Evolutionary conservation across 1,284 basidiomycete genomes (phyloP), one percentile per base, ranked within the genome.

Genomic region (Termitomyces sp.): DNA sequence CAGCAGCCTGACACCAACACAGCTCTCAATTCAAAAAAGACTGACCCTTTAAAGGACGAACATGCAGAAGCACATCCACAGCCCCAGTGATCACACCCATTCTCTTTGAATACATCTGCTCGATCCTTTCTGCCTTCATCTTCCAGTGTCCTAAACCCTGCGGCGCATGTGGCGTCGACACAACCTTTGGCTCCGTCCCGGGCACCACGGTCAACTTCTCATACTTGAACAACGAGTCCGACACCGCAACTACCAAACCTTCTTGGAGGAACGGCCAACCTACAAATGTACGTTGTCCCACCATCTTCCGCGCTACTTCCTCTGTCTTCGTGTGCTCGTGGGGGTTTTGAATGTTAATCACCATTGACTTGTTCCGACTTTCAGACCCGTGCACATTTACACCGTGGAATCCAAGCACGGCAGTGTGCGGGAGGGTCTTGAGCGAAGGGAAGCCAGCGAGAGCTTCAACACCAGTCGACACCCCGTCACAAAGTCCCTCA

Each of bases 211-310:
- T 68, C 57, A 84, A 68, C 69, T 86, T 85, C 71, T 94, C 90
- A 68, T 95, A 96, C 68, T 83, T 89, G 82, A 94, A 94, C 61
- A 91, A 70, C 47, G 86, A 81, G 69, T 99, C 94, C 5, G 93
- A 95, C 12, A 99, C 79, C 19, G 85, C 90, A 1, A 87, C 84
- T 1, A 98, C 92, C 62, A 87, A 75, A 2, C 92, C 96, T 70
- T 99, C 97, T 63, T 90, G 87, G 46, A 99, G 74, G 78, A 95
- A 99, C 0, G 97, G 97, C 94, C 96, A 99, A 33, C 86, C 84
- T 57, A 90, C 77, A 69, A 90, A 98, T 0, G 84, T 86, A 43
- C 90, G 82, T 65, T 87, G 77, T 19, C 89, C 92, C 49, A 96
- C 74, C 75, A 93, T 79, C 63, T 81, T 78, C 48, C 76, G 71